Evolutionary conservation across 2,329 filamentous ascomycete species (phyloP), one percentile per base, ranked within the genome.

Genomic region (Trichophyton verrucosum): DNA sequence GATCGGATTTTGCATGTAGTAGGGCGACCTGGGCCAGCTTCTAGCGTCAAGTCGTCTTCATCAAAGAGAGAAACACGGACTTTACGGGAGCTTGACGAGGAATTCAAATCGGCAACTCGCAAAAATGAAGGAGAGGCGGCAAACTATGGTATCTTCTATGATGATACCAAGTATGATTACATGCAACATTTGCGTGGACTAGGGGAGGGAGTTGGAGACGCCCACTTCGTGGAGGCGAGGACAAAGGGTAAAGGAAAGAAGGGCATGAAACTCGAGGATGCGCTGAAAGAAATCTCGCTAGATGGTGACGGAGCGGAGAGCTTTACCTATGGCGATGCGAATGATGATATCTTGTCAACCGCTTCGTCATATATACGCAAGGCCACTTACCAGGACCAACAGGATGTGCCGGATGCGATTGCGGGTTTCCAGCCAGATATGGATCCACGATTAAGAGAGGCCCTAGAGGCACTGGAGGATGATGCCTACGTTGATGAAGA

Each of bases 181-280:
- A 99, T 99, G 94, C 94, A 99, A 75, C 94, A 99, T 75, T 79
- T 99, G 81, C 87, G 91, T 60, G 94, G 97, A 68, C 77, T 99
- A n/a, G 86, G 86, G 61, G 74, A 78, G 49, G 89, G 75, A 5
- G 75, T 73, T 3, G 88, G 88, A 33, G 86, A 91, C 60, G 84
- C 87, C 33, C 85, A 91, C 56, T 97, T 95, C 70, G 82, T 99
- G 44, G 91, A 96, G 64, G 82, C 82, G 1, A 73, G 76, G 22
- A 66, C 68, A 67, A 81, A 82, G 59, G 79, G 76, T 24, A 91
- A 91, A 75, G 84, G 80, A 3, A 88, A 73, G 66, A 79, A 89
- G 70, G 42, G 57, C 27, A 81, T 86, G 70, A 95, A 90, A 76
- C 78, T 99, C 24, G 91, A 94, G 66, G 91, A 96, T 72, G 90